A percentile compares a stretch with the other conserved stretches of the same genome.
Evolutionary conservation across 2,329 filamentous ascomycete species (phyloP).

Genomic region (Colletotrichum costaricense): DNA sequence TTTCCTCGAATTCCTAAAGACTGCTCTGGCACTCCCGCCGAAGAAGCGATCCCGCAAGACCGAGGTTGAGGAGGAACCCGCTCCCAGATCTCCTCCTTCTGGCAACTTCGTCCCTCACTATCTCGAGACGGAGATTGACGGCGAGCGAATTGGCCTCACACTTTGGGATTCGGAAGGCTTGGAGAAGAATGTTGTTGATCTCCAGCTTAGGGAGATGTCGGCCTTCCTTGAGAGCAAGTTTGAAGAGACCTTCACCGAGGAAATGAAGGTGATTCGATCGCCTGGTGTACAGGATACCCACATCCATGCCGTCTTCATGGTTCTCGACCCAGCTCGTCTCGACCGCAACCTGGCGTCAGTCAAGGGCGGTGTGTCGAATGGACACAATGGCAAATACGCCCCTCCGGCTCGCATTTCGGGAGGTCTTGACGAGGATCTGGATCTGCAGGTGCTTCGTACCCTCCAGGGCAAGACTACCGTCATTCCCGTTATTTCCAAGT

Average conservation of each 20-base stretch:
- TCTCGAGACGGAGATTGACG: slow-evolving; percentile 93
- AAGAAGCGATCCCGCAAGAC: slow-evolving; percentile 75
- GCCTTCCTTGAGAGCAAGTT: slow-evolving; percentile 97
- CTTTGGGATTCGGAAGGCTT: slow-evolving; percentile 97
- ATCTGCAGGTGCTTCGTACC: slow-evolving; percentile 88
- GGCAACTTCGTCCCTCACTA: slow-evolving; percentile 89
- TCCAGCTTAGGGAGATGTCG: slow-evolving; percentile 92
- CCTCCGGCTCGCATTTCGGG: slow-evolving; percentile 63
- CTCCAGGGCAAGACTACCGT: slow-evolving; percentile 95
- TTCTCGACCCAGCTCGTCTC: slow-evolving; percentile 88
- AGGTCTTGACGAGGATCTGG: slow-evolving; percentile 86
- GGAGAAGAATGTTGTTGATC: slow-evolving; percentile 93
- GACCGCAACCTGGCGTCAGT: slow-evolving; percentile 82
- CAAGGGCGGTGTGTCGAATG: slow-evolving; percentile 64
- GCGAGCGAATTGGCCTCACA: slow-evolving; percentile 90
- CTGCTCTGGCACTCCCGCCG: slow-evolving; percentile 82
- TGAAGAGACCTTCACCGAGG: slow-evolving; percentile 95
- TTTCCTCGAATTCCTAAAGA: slow-evolving; percentile 95
- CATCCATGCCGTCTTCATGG: slow-evolving; percentile 93
- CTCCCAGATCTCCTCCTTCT: slow-evolving; percentile 54
- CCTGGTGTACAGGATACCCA: slow-evolving; percentile 95
- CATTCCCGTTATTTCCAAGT: slow-evolving; percentile 95
- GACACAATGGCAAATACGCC: slow-evolving; percentile 61
- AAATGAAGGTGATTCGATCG: slow-evolving; percentile 96
- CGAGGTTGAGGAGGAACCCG: slow-evolving; percentile 65